Evolutionary conservation across 2,329 filamentous ascomycete genomes (phyloP).

Genomic region (Xylogone sp.): DNA sequence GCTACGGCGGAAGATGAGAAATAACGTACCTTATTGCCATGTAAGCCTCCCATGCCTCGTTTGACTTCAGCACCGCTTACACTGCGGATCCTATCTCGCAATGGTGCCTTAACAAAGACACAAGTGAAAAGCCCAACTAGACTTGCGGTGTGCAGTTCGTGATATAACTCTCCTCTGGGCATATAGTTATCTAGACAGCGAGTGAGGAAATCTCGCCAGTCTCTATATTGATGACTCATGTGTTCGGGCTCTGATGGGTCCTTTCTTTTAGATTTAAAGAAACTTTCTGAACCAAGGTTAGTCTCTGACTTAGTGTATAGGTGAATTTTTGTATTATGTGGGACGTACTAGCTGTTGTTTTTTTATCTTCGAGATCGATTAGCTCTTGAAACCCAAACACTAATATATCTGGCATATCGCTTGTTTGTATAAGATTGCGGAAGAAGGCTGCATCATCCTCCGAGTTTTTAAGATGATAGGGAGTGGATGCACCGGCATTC

Average conservation of each 20-base stretch:
- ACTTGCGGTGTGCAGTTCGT: conserved; percentile 81
- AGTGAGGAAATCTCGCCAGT: conserved; percentile 89
- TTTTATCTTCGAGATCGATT: conserved; percentile 97
- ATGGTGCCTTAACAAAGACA: conserved; percentile 82
- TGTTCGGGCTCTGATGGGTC: conserved; percentile 73
- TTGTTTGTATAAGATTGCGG: conserved; percentile 70
- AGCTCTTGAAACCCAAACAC: conserved; percentile 97
- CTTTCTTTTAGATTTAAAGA: conserved; percentile 87
- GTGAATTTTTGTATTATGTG: background rate
- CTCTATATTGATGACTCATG: conserved; percentile 96
- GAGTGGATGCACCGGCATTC: conserved; percentile 97
- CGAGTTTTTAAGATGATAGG: conserved; percentile 70
- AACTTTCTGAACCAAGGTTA: conserved; percentile 55
- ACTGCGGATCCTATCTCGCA: conserved; percentile 73
- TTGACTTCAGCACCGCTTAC: conserved; percentile 83
- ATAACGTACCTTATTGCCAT: conserved; percentile 75
- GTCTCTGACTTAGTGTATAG: conserved; percentile 2
- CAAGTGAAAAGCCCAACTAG: conserved; percentile 95
- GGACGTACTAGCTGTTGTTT: conserved; percentile 79
- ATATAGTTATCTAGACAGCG: conserved; percentile 80
- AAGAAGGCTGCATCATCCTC: conserved; percentile 74
- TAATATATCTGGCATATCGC: conserved; percentile 79
- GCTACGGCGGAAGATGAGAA: background rate
- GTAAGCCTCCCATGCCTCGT: conserved; percentile 88
- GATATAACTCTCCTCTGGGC: conserved; percentile 72